Evolutionary conservation across 192 early-diverging fungal species (phyloP), one percentile per base, ranked within the genome.

Genomic region (Backusella macrospora): DNA sequence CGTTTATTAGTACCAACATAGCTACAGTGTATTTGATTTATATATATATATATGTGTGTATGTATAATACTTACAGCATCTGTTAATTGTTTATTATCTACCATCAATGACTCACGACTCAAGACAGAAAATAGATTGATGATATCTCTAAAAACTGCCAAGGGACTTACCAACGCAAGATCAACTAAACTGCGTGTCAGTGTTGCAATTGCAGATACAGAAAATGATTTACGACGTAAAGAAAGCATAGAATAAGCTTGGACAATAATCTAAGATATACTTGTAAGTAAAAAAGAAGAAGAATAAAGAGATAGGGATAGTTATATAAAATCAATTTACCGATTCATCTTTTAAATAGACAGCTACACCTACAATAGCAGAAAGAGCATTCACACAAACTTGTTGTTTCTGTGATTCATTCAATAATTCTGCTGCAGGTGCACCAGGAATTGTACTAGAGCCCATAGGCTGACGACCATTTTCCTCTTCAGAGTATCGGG

Each of bases 241-340:
- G 88, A 70, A 71, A 94, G 78, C 82, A 90, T 89, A 14, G 88
- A 89, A 21, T 89, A 88, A 44, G 86, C 86, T 71, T 83, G 73
- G 2, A 86, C 79, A 1, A 89, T 87, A 70, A 88, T 87, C 87
- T 88, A 79, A 65, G 29, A 34, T 37, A 1, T 34, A 13, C 12
- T 39, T 23, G 12, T 66, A 10, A 5, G 21, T 5, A 43, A 42
- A 0, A 15, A 48, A 73, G 18, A 2, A 65, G 38, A 49, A 26
- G 6, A 7, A 42, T 42, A 55, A 55, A 12, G 13, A 59, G 18
- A 38, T 0, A 16, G 6, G 14, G 64, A 14, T 12, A 64, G 46
- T 6, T 45, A n/a, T 43, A n/a, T 65, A 38, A 2, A 65, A 12
- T 65, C 5, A 3, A 45, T 37, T 44, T 84, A 86, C 85, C 71